A percentile compares a stretch with the other conserved stretches of the same genome.
These are phyloP conservation scores for Tulasnella sp. DNA, from an alignment of 768 basidiomycete species.

Conservation along the genomic window DNA sequence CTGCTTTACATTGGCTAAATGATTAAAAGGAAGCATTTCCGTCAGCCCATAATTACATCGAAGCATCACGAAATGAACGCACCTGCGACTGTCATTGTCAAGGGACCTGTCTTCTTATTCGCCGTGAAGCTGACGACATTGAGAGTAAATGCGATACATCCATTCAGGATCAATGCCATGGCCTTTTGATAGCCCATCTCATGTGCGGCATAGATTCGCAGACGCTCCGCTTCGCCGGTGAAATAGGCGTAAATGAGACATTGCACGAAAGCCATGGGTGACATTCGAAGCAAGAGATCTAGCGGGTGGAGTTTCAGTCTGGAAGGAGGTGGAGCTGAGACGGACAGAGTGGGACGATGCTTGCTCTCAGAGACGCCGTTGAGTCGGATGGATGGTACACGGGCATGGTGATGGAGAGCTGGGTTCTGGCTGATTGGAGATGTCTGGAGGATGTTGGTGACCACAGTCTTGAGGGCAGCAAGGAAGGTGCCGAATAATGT, in stretches of 20 bases:
- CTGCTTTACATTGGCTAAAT: conserved; percentile 79
- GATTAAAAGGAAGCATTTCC: conserved; percentile 28
- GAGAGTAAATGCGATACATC: conserved; percentile 75
- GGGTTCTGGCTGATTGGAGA: conserved; percentile 11
- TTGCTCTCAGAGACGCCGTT: not conserved
- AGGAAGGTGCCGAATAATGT: conserved; percentile 84
- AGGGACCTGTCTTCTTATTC: conserved; percentile 80
- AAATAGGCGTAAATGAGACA: conserved; percentile 64
- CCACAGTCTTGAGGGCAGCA: conserved; percentile 86
- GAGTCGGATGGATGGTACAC: not conserved
- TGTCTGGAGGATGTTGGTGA: conserved; percentile 68
- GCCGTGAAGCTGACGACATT: conserved; percentile 93
- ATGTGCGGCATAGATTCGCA: conserved; percentile 36
- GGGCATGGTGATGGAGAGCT: not conserved
- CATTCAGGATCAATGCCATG: conserved; percentile 57
- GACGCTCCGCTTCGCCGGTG: conserved; percentile 64
- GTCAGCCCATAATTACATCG: not conserved
- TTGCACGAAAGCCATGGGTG: conserved; percentile 82
- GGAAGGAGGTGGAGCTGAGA: not conserved
- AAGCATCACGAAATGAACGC: conserved; percentile 21
- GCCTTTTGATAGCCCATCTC: conserved; percentile 29
- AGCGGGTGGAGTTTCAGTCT: conserved; percentile 48
- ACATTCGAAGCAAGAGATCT: conserved; percentile 79
- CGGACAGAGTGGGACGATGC: not conserved
- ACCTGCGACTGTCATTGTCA: conserved; percentile 89